phyloP scores from a whole-genome alignment of 2,329 filamentous ascomycete species.

The Fusarium oxysporum region DNA sequence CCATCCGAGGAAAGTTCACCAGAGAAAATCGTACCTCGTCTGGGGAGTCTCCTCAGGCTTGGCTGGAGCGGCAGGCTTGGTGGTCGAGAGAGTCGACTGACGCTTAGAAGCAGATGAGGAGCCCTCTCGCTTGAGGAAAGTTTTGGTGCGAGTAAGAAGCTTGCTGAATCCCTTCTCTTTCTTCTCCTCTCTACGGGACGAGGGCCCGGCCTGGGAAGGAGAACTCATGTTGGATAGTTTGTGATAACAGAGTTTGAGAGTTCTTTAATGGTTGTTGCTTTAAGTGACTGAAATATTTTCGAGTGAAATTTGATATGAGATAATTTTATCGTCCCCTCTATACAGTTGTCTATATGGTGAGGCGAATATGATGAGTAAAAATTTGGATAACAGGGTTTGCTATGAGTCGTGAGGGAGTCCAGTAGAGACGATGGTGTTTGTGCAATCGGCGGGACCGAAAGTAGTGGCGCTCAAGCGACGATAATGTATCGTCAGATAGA shows the following conservation, averaged over 20 bases:
- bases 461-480: constrained; percentile 19
- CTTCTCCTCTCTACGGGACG: constrained; percentile 49
- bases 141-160: constrained; percentile 62
- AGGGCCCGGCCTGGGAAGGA: constrained; percentile 53
- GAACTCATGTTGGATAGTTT: constrained; percentile 55
- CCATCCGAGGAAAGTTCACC: background rate
- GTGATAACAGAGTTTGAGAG: constrained; percentile 1
- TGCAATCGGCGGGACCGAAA: constrained; percentile 21
- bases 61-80: constrained; percentile 29
- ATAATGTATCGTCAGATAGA: constrained; percentile 19
- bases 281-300: background rate
- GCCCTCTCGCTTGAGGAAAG: constrained; percentile 58
- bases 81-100: constrained; percentile 40
- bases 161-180: constrained; percentile 62
- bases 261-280: background rate
- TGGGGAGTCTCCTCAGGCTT: constrained; percentile 41
- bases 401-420: constrained; percentile 9
- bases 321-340: background rate
- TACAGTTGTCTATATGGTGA: constrained; percentile 5
- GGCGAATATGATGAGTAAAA: constrained; percentile 5
- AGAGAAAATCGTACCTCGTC: constrained; percentile 42
- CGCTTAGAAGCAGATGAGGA: constrained; percentile 46
- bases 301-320: background rate
- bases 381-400: background rate
- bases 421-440: constrained; percentile 8